phyloP scores from a whole-genome alignment of 1,139 yeast species.

The Eremothecium sinecaudum region DNA sequence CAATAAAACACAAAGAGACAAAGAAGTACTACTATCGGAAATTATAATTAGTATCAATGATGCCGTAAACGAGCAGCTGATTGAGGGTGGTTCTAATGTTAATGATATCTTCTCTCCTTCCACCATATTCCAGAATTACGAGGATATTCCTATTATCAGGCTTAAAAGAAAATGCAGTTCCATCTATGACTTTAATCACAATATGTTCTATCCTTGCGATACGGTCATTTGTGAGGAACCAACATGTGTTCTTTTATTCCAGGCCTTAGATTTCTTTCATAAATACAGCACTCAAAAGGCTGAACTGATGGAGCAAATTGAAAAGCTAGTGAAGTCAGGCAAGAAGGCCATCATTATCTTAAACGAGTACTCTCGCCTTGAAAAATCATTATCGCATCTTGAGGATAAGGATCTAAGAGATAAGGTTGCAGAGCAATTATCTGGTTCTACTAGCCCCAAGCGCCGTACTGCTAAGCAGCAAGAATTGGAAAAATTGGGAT shows the following conservation, averaged over 20 bases:
- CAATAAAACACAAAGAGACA: slow-evolving; percentile 41
- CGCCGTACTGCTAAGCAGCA: slow-evolving; percentile 14
- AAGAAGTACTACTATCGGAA: slow-evolving; percentile 43
- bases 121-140: slow-evolving; percentile 21
- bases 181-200: slow-evolving; percentile 38
- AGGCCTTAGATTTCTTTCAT: slow-evolving; percentile 38
- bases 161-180: slow-evolving; percentile 32
- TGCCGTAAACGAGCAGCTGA: slow-evolving; percentile 17
- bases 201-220: slow-evolving; percentile 46
- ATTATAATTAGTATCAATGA: slow-evolving; percentile 38
- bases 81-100: slow-evolving; percentile 15
- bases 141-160: slow-evolving; percentile 28
- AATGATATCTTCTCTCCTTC: slow-evolving; percentile 26
- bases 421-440: slow-evolving; percentile 28
- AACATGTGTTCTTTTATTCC: slow-evolving; percentile 37
- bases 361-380: slow-evolving; percentile 40
- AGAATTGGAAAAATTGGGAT: slow-evolving; percentile 15
- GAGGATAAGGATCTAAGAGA: slow-evolving; percentile 41
- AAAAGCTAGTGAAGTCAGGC: slow-evolving; percentile 22
- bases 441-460: slow-evolving; percentile 21
- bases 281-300: slow-evolving; percentile 29
- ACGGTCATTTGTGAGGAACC: slow-evolving; percentile 37
- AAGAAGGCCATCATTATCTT: slow-evolving; percentile 37
- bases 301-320: slow-evolving; percentile 18
- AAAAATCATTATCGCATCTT: slow-evolving; percentile 36